Evolutionary conservation across 495 filamentous ascomycete genomes (phyloP).

Genomic region (Elasticomyces elasticus): DNA sequence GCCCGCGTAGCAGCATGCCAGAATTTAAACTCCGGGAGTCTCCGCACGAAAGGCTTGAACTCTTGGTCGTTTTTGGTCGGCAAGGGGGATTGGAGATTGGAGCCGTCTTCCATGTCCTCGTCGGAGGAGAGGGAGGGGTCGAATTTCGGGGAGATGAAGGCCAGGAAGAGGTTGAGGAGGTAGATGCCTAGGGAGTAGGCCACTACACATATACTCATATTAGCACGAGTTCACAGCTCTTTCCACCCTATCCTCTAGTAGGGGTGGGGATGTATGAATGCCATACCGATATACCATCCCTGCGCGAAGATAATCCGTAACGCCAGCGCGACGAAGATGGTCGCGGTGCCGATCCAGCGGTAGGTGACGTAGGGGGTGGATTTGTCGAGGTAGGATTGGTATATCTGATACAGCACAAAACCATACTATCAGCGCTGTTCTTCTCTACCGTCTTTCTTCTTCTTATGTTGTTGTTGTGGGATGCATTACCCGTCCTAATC

Average conservation of each 20-base stretch:
- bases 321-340: slow-evolving; percentile 70
- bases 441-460: neutral
- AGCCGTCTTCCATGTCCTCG: slow-evolving; percentile 88
- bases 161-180: slow-evolving; percentile 97
- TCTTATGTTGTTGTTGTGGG: neutral
- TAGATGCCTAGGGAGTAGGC: slow-evolving; percentile 98
- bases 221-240: too few species aligned
- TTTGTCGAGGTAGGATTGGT: slow-evolving; percentile 89
- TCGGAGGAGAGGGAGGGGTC: slow-evolving; percentile 93
- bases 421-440: slow-evolving; percentile 6
- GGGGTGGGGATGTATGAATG: too few species aligned
- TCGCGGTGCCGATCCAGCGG: slow-evolving; percentile 75
- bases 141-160: slow-evolving; percentile 97
- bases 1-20: slow-evolving; percentile 92
- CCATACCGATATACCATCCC: slow-evolving; percentile 96
- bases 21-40: slow-evolving; percentile 98
- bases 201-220: slow-evolving; percentile 42
- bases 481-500: slow-evolving; percentile 33
- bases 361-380: slow-evolving; percentile 78
- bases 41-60: slow-evolving; percentile 91
- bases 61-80: slow-evolving; percentile 94
- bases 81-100: slow-evolving; percentile 51
- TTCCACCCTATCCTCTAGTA: too few species aligned
- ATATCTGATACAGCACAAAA: too few species aligned
- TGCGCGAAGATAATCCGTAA: slow-evolving; percentile 80